These are phyloP conservation scores for Cercospora sp. DNA, from an alignment of 2,329 filamentous ascomycete species.

Conservation along the genomic window DNA sequence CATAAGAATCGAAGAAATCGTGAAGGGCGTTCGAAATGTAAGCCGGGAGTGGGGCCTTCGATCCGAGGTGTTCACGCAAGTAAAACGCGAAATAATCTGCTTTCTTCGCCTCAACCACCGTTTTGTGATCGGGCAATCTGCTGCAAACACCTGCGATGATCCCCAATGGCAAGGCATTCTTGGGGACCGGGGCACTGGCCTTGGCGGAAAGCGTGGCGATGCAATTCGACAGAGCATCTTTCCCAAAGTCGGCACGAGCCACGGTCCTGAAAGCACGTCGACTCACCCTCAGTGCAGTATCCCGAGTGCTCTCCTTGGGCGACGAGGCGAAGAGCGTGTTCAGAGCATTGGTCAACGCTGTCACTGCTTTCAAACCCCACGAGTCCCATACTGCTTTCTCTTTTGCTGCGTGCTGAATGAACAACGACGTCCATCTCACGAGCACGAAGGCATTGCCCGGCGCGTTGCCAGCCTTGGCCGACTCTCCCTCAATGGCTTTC, in stretches of 20 bases:
- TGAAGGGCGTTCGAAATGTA: constrained; percentile 71
- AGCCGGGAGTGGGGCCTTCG: constrained; percentile 66
- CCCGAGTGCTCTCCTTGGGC: constrained; percentile 63
- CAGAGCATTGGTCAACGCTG: constrained; percentile 69
- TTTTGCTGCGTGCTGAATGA: constrained; percentile 70
- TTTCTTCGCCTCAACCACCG: constrained; percentile 65
- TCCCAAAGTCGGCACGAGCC: constrained; percentile 61
- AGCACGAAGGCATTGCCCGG: constrained; percentile 81
- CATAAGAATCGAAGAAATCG: constrained; percentile 81
- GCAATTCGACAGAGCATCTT: constrained; percentile 62
- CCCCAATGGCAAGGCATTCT: constrained; percentile 76
- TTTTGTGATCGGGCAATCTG: constrained; percentile 64
- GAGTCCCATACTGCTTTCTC: constrained; percentile 61
- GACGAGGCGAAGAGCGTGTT: constrained; percentile 73
- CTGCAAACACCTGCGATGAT: constrained; percentile 84
- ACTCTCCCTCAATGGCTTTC: constrained; percentile 67
- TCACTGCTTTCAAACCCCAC: constrained; percentile 65
- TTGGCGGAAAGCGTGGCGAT: constrained; percentile 71
- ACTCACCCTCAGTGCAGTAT: constrained; percentile 74
- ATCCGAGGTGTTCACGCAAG: constrained; percentile 78
- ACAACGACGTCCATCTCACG: constrained; percentile 81
- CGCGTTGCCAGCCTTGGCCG: constrained; percentile 74
- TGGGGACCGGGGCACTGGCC: constrained; percentile 61
- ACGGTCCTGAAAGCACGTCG: constrained; percentile 76
- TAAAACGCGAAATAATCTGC: constrained; percentile 79